Evolutionary conservation across 345 rosid genomes (phyloP).

Genomic region (Dipteronia dyeriana): DNA sequence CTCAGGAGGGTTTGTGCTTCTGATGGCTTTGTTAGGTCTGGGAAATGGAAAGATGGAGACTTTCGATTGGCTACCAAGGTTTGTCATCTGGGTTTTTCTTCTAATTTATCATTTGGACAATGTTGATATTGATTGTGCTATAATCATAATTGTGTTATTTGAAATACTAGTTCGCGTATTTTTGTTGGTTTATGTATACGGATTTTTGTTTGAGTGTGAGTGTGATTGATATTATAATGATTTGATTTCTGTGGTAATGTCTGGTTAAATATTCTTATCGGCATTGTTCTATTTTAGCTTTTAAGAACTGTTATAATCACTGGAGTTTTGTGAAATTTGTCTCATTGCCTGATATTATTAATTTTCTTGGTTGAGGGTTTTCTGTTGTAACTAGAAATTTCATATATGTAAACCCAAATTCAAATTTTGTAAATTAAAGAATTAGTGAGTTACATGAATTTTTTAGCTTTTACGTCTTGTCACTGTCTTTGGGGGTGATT

Average conservation of each 20-base stretch:
- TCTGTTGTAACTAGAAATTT: neutral
- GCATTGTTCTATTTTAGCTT: neutral
- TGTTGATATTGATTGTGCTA: neutral
- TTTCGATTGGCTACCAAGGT: conserved; percentile 75
- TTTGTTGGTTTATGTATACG: too few species aligned
- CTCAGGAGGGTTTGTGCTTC: conserved; percentile 63
- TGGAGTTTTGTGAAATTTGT: neutral
- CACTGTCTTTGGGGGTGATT: neutral
- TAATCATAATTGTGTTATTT: neutral
- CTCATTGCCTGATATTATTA: neutral
- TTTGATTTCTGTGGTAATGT: neutral
- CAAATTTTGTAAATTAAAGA: neutral
- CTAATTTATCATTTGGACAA: neutral
- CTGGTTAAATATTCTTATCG: neutral
- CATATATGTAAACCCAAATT: neutral
- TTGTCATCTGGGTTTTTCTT: conserved; percentile 22
- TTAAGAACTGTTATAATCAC: neutral
- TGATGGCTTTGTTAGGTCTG: conserved; percentile 70
- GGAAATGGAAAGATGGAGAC: conserved; percentile 71
- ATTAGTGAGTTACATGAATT: neutral
- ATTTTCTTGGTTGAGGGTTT: neutral
- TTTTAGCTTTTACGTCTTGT: neutral
- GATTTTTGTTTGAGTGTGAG: neutral
- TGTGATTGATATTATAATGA: neutral
- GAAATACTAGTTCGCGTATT: neutral